phyloP scores from a whole-genome alignment of 2,329 filamentous ascomycete species.

The Mycogone perniciosa region DNA sequence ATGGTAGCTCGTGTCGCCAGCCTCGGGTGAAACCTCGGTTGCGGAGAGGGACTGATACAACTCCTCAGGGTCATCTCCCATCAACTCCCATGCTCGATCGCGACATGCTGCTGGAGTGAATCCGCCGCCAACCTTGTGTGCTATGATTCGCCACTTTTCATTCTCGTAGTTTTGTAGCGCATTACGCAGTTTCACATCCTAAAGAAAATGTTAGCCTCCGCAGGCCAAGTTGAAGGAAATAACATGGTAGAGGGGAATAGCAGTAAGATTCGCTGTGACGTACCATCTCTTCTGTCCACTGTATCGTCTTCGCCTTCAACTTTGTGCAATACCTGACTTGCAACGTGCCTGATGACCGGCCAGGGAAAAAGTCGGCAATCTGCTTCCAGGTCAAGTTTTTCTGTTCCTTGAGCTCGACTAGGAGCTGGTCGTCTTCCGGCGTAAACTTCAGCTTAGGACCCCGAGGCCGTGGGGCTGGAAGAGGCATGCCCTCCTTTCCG shows the following conservation, averaged over 20 bases:
- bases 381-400: slow-evolving; percentile 96
- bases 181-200: slow-evolving; percentile 72
- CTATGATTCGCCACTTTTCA: slow-evolving; percentile 88
- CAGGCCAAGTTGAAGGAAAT: not conserved
- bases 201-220: slow-evolving; percentile 5
- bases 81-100: slow-evolving; percentile 65
- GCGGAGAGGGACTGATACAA: slow-evolving; percentile 53
- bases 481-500: slow-evolving; percentile 79
- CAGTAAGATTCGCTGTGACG: slow-evolving; percentile 29
- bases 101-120: slow-evolving; percentile 84
- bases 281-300: slow-evolving; percentile 93
- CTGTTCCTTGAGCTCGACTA: slow-evolving; percentile 89
- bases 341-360: slow-evolving; percentile 79
- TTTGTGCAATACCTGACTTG: slow-evolving; percentile 95
- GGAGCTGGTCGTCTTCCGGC: slow-evolving; percentile 78
- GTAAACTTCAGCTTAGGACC: slow-evolving; percentile 93
- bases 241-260: not conserved
- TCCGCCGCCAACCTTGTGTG: slow-evolving; percentile 83
- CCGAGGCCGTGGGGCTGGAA: slow-evolving; percentile 70
- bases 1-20: not conserved
- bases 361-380: slow-evolving; percentile 93
- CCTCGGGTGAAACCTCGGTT: slow-evolving; percentile 25
- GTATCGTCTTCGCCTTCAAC: slow-evolving; percentile 85
- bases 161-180: slow-evolving; percentile 81
- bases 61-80: slow-evolving; percentile 35